Evolutionary conservation across 257 asterid genomes (phyloP), one percentile per base, ranked within the genome.

Genomic region (Solanum sparsipilum): DNA sequence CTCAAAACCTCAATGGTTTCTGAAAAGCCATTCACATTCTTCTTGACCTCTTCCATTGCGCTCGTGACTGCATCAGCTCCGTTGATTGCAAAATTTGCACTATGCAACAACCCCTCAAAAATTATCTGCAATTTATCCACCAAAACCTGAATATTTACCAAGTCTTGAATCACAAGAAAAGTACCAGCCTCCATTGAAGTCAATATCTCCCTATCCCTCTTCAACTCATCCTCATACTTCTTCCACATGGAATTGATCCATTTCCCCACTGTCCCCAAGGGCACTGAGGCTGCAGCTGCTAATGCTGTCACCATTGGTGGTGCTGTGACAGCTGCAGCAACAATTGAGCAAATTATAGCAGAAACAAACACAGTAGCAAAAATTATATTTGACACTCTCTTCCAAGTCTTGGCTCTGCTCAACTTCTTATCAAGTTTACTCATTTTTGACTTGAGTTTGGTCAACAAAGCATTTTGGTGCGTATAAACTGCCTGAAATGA

Each of bases 301-400:
- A 92, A 82, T 6, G 96, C 98, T 0, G 95, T 92, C 36, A 92
- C 94, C 31, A 93, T 93, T 0, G 98, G 96, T 3, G 98, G 98
- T 3, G 95, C 98, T 6, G 98, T 92, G 90, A 95, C 86, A 13
- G 97, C 98, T 5, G 98, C 97, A 15, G 96, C 97, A 91, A 95
- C 95, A 83, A 94, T 94, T 2, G 98, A 93, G 91, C 98, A 94
- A 13, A 95, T 92, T 85, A 95, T 67, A 10, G 93, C 96, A 0
- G 95, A 92, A 2, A 93, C 97, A 44, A 94, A 95, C 3, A 96
- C 89, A 16, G 94, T 91, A 2, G 92, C 96, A 38, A 94, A 93
- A 5, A 96, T 97, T 58, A 91, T 94, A 84, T 95, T 96, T 0
- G 95, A 93, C 2, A 96, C 93, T 87, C 91, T 94, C 91, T 93